Base-by-base conservation (phyloP, 2,329 filamentous ascomycete species). In the Fusarium domesticum region DNA sequence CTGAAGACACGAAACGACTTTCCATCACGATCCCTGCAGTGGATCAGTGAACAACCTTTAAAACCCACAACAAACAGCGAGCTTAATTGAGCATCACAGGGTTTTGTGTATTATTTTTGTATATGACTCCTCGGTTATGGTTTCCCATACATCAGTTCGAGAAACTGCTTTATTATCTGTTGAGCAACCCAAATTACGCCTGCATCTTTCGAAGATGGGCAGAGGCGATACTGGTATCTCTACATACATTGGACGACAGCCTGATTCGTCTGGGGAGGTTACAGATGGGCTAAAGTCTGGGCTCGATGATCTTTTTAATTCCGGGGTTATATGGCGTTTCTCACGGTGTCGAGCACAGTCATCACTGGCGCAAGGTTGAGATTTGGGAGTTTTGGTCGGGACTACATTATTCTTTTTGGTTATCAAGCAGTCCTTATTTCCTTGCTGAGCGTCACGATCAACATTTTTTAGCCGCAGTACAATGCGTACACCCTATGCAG, bases 1-100 rank as follows among this genome's bases (percentile, higher is more conserved):
- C 58, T 32, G 56, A 62, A 34, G 47, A 56, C 35, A 55, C 57
- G 1, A 59, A 59, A 28, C 55, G 61, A 38, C 39, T 62, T 19
- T 65, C 63, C 17, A 61, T 62, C 20, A 60, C 59, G 14, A 61
- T 61, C 19, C 59, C 59, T 35, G 39, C 47, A 4, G 48, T 42
- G 31, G 56, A 57, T 33, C 47, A 45, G 41, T 46, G 30, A 50
- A 39, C 18, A 47, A 32, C 28, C 17, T 39, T 43, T 40, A 19
- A 40, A 48, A 42, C 15, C 18, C 20, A n/a, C n/a, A n/a, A n/a
- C n/a, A n/a, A 25, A 17, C 11, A 36, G 12, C 25, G 7, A 18
- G 20, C 16, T 44, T 34, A 19, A 32, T 19, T 25, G 18, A 25
- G 16, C 31, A 32, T 16, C 18, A 36, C 20, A 6, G 23, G 48